Evolutionary conservation across 805 yeast genomes (phyloP), one percentile per base, ranked within the genome.

Genomic region (Schizosaccharomyces pombe): DNA sequence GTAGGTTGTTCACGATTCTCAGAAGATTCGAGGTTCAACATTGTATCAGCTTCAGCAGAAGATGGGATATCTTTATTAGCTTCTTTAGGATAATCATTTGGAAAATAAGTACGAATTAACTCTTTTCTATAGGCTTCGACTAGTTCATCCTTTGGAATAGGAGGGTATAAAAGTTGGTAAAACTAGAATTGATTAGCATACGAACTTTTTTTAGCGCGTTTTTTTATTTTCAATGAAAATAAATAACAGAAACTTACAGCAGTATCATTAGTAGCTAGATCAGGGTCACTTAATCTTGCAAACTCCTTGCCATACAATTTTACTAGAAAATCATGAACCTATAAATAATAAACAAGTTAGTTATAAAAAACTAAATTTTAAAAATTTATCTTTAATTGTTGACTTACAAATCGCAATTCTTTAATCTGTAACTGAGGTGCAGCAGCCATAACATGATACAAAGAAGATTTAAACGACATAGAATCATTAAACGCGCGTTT

Each of bases 381-480:
- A n/a, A 8, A 8, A 32, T 14, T 8, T 22, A 9, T 43, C n/a
- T 2, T 22, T 22, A 22, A 3, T 2, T 9, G 9, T 2, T 24
- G n/a, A 43, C 49, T 5, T 43, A 43, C 49, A 19, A 8, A 22
- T 12, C 26, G 19, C 5, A 43, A 4, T 5, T 43, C 49, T 12
- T 19, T 19, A 26, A 43, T 22, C 6, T 28, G 30, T 22, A 43
- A 8, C 5, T 43, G 28, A 1, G 49, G 49, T 22, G 49, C 28
- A 16, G 49, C 49, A 43, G 49, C 49, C 19, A 43, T n/a, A 29
- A 43, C n/a, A 29, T 43, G 49, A 43, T 26, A 43, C 30, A 43
- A 26, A 43, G 49, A 26, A 1, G 49, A 22, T 24, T 43, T 43
- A 28, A 28, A 43, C 19, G 30, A 9, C 9, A n/a, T 30, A 14